phyloP scores from a whole-genome alignment of 345 rosid species.

The Chamaenerion angustifolium region DNA sequence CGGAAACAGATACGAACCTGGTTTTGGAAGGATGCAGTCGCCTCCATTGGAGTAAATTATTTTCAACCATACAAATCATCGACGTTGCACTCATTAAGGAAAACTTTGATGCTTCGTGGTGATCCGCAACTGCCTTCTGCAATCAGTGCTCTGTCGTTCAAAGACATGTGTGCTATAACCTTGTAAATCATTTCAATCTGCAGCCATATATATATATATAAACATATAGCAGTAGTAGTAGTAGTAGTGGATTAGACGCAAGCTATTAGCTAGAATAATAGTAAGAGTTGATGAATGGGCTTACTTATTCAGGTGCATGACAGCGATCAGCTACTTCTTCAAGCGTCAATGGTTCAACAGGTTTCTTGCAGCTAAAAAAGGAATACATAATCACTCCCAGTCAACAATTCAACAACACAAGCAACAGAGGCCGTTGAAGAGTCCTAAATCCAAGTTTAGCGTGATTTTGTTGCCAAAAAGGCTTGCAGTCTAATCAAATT shows the following conservation, averaged over 20 bases:
- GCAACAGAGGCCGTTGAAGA: too few species aligned
- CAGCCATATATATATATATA: conserved; percentile 11
- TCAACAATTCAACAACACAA: too few species aligned
- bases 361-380: conserved; percentile 60
- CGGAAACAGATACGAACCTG: too few species aligned
- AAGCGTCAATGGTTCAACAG: conserved; percentile 75
- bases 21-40: too few species aligned
- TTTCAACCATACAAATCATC: conserved; percentile 42
- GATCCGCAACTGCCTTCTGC: conserved; percentile 96
- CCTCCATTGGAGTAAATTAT: too few species aligned
- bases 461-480: too few species aligned
- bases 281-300: conserved; percentile 2
- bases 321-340: conserved; percentile 85
- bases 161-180: conserved; percentile 90
- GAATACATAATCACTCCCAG: too few species aligned
- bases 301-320: conserved; percentile 75
- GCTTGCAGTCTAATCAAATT: too few species aligned
- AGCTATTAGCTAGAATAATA: neutral
- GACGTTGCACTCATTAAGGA: conserved; percentile 68
- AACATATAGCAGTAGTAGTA: too few species aligned
- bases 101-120: conserved; percentile 80
- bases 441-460: too few species aligned
- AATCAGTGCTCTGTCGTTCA: conserved; percentile 77
- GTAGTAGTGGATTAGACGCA: neutral
- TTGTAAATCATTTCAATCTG: conserved; percentile 99